Base-by-base conservation (phyloP, 2,329 filamentous ascomycete species). In the Bipolaris oryzae region DNA sequence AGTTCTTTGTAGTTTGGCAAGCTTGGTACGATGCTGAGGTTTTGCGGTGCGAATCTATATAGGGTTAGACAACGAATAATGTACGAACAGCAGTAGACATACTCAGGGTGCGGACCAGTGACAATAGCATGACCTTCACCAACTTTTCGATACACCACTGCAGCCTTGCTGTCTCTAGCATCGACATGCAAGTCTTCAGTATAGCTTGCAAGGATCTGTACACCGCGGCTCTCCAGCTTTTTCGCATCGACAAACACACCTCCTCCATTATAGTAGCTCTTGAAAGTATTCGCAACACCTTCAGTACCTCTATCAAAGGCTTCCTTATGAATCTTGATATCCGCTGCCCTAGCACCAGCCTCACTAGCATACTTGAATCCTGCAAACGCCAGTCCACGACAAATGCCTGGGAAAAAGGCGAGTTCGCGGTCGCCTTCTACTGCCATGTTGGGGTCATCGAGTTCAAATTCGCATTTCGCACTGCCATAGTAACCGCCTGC, bases 281-380 rank as follows among this genome's bases (percentile, higher is more conserved):
- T 81, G 57, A 96, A 91, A 1, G 81, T 79, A 1, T 86, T 82
- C 0, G 88, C 84, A 1, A 89, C 73, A 3, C 78, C 77, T 0
- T 80, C 82, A 39, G 73, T 74, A 0, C 67, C 72, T 6, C 68
- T 69, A 0, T 78, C 75, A 57, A 96, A 85, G 0, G 81, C 79
- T 2, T 81, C 81, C 61, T 85, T 86, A 11, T 84, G 80, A 11
- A 95, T 86, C 50, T 81, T 83, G 43, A 98, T 66, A 55, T 84
- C 82, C 0, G 87, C 87, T 2, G 91, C 91, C 66, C 86, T 84
- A 1, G 95, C 91, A 1, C 95, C 95, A 43, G 80, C 86, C 78
- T 99, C 95, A 68, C 90, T 95, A 53, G 90, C 85, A 77, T 99
- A 99, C 67, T 90, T 86, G 73, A 99, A 99, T 0, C 95, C 95